Percentiles rank a stretch among this genome's conserved stretches.
These are phyloP conservation scores for Colletotrichum sp. DNA, from an alignment of 2,329 filamentous ascomycete genomes.

Conservation along the genomic window DNA sequence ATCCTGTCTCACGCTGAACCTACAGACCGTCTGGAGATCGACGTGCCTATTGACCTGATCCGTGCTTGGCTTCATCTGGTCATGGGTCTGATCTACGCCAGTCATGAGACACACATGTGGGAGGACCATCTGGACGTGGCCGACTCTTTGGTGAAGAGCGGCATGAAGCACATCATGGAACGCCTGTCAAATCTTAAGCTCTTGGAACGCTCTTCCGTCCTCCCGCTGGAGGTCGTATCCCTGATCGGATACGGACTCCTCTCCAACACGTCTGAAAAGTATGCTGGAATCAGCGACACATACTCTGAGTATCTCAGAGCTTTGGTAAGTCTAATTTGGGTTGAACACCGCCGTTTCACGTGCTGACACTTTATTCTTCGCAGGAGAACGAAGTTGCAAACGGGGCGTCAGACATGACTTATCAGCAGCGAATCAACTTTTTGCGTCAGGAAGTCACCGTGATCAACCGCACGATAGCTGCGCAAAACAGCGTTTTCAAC, in stretches of 20 bases:
- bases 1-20: slow-evolving; percentile 23
- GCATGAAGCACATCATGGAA: slow-evolving; percentile 41
- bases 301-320: slow-evolving; percentile 47
- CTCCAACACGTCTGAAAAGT: slow-evolving; percentile 40
- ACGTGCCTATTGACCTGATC: slow-evolving; percentile 40
- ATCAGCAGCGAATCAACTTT: slow-evolving; percentile 44
- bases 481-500: slow-evolving; percentile 35
- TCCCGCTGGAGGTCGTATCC: slow-evolving; percentile 47
- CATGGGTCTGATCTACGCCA: slow-evolving; percentile 37
- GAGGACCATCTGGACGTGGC: slow-evolving; percentile 33
- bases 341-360: not conserved
- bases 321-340: slow-evolving; percentile 34
- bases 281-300: slow-evolving; percentile 42
- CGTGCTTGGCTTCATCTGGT: slow-evolving; percentile 47
- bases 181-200: slow-evolving; percentile 34
- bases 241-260: slow-evolving; percentile 43
- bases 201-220: slow-evolving; percentile 39
- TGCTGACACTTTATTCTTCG: no score
- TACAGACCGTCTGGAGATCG: slow-evolving; percentile 22
- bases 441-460: slow-evolving; percentile 45
- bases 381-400: slow-evolving; percentile 45
- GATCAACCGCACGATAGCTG: slow-evolving; percentile 37
- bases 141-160: slow-evolving; percentile 33
- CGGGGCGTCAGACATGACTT: slow-evolving; percentile 43
- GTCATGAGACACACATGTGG: slow-evolving; percentile 27